Percentiles rank a stretch among this genome's conserved stretches.
Conservation (phyloP, 306 rosid species). For the Glycine tomentella region DNA sequence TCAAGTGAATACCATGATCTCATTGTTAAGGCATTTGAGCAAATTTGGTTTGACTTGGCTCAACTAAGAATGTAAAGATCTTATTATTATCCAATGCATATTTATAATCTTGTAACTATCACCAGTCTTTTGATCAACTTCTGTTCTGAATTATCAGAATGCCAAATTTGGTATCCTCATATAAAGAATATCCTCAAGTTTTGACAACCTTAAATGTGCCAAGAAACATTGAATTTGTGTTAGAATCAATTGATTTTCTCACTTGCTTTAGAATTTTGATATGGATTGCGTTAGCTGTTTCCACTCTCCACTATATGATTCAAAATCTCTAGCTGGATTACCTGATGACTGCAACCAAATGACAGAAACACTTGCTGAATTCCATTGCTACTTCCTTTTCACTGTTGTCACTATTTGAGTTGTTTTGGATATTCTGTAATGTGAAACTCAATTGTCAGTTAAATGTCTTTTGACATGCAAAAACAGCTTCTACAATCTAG, state of each 20-base stretch:
- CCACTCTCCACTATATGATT: no score
- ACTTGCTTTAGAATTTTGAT: constrained; percentile 25
- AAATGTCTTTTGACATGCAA: constrained; percentile 18
- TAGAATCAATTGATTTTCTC: not conserved
- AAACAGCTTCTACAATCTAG: not conserved
- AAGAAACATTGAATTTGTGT: constrained; percentile 12
- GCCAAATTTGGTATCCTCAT: constrained; percentile 32
- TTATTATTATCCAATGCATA: constrained; percentile 43
- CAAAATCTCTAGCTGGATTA: not conserved
- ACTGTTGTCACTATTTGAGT: constrained; percentile 17
- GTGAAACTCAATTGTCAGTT: constrained; percentile 23
- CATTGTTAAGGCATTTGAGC: constrained; percentile 92
- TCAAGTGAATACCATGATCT: constrained; percentile 78
- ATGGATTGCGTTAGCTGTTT: not conserved
- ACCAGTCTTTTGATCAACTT: constrained; percentile 37
- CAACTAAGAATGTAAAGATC: constrained; percentile 52
- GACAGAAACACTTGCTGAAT: not conserved
- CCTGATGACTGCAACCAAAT: constrained; percentile 14
- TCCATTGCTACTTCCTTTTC: constrained; percentile 26
- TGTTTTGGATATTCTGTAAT: constrained; percentile 20
- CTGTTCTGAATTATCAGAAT: constrained; percentile 31
- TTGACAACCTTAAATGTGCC: constrained; percentile 31
- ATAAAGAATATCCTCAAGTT: not conserved
- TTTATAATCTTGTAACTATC: constrained; percentile 53
- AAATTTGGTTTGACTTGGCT: constrained; percentile 86